Conservation (phyloP, 169 alveolate species). For the Hammondia hammondi region DNA sequence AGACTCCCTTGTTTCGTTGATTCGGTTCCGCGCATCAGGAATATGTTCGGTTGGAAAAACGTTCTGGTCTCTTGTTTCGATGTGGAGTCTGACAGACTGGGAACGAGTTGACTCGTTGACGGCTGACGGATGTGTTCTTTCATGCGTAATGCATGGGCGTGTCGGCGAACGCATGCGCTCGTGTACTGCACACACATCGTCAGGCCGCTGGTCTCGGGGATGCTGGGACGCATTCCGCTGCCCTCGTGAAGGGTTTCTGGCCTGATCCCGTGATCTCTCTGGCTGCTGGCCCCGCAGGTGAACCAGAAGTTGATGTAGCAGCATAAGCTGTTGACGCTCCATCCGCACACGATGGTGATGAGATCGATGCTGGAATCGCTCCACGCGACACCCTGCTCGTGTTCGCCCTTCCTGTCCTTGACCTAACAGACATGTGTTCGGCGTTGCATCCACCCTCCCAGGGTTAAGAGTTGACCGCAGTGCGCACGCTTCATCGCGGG, state of each 20-base stretch:
- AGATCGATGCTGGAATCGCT: not conserved
- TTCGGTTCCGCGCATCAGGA: too few relatives aligned
- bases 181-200: not conserved
- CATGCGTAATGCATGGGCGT: too few relatives aligned
- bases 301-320: conserved; percentile 20
- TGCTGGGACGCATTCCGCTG: not conserved
- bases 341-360: not conserved
- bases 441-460: too few relatives aligned
- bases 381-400: not conserved
- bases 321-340: conserved; percentile 16
- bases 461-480: too few relatives aligned
- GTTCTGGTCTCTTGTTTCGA: too few relatives aligned
- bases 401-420: not conserved
- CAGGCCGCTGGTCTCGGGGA: not conserved
- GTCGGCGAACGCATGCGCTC: too few relatives aligned
- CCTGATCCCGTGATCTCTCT: not conserved
- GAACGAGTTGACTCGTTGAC: too few relatives aligned
- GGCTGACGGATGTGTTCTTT: too few relatives aligned
- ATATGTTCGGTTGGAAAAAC: too few relatives aligned
- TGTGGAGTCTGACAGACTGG: too few relatives aligned
- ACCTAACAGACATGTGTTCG: not conserved
- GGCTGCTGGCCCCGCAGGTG: not conserved
- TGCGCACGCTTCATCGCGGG: too few relatives aligned
- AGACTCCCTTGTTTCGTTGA: too few relatives aligned
- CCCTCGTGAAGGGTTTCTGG: not conserved